Evolutionary conservation across 2,329 filamentous ascomycete genomes (phyloP), one percentile per base, ranked within the genome.

Genomic region (Mariannaea sp.): DNA sequence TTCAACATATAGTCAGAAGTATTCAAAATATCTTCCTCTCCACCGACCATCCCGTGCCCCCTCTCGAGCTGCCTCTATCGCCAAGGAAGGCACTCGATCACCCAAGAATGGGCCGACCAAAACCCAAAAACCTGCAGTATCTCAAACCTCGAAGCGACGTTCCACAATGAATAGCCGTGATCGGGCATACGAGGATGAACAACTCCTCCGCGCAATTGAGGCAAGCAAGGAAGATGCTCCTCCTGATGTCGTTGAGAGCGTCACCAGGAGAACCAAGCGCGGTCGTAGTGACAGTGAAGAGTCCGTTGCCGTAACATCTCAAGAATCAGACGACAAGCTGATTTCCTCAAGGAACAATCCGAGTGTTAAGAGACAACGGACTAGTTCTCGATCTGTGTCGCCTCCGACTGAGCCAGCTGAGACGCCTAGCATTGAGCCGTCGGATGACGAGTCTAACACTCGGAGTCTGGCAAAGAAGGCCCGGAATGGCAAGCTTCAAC

Each of bases 91-190:
- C 7, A 61, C 52, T 89, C 88, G 4, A 72, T 86, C 46, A 78
- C 80, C 52, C 88, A 90, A 70, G 84, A 89, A 73, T 68, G 80
- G 76, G 62, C 79, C 77, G 65, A 77, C 75, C 63, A 85, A 83
- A 74, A 83, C 71, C 68, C 82, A 75, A 59, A 83, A 79, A 41
- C 77, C 77, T 48, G 78, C 77, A 8, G 74, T 78, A 1, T 75
- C 74, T 36, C 80, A 84, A 48, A 81, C 48, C 10, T 61, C 87
- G 30, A 97, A 97, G 71, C 85, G 94, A 55, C 84, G 94, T 22
- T 96, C 92, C 16, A 99, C 94, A 6, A 97, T 97, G 91, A 96
- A 97, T 69, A 99, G 94, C 70, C 86, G 93, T 57, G 89, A 92
- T 71, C 92, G 93, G 35, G 93, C 92, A 17, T 97, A 97, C 65